Conservation (phyloP, 352 stramenopile genomes). For the Pythium chondricola region DNA sequence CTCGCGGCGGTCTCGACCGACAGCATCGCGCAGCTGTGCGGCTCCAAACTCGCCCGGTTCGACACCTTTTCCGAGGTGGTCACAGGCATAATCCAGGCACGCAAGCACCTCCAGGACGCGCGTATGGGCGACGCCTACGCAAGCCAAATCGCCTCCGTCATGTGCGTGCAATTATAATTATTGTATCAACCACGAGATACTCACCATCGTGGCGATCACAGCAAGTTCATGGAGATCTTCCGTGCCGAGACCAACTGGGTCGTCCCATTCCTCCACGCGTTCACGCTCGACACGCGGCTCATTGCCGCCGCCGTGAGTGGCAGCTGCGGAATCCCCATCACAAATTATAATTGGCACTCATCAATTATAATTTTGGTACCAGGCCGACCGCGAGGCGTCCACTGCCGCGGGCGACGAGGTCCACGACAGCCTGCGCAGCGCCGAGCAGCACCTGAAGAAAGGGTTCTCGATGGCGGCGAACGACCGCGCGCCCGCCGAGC, state of each 20-base stretch:
- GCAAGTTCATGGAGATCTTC: slow-evolving; percentile 86
- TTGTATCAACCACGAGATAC: not conserved
- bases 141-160: slow-evolving; percentile 60
- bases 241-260: slow-evolving; percentile 82
- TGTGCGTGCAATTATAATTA: slow-evolving; percentile 28
- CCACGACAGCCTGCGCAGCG: slow-evolving; percentile 70
- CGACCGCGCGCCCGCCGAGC: slow-evolving; percentile 61
- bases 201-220: slow-evolving; percentile 11
- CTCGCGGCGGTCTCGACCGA: slow-evolving; percentile 36
- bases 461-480: slow-evolving; percentile 83
- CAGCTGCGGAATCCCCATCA: too few relatives aligned
- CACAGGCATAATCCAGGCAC: slow-evolving; percentile 52
- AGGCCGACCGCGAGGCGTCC: slow-evolving; percentile 67
- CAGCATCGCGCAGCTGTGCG: slow-evolving; percentile 47
- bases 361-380: too few relatives aligned
- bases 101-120: slow-evolving; percentile 42
- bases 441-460: slow-evolving; percentile 84
- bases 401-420: slow-evolving; percentile 61
- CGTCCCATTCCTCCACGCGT: slow-evolving; percentile 71
- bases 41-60: slow-evolving; percentile 51
- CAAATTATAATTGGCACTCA: too few relatives aligned
- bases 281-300: slow-evolving; percentile 76
- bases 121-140: slow-evolving; percentile 53
- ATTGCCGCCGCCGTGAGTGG: slow-evolving; percentile 51
- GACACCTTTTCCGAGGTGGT: slow-evolving; percentile 51